Evolutionary conservation across 192 early-diverging fungal genomes (phyloP), one percentile per base, ranked within the genome.

Genomic region (Entomortierella parvispora): DNA sequence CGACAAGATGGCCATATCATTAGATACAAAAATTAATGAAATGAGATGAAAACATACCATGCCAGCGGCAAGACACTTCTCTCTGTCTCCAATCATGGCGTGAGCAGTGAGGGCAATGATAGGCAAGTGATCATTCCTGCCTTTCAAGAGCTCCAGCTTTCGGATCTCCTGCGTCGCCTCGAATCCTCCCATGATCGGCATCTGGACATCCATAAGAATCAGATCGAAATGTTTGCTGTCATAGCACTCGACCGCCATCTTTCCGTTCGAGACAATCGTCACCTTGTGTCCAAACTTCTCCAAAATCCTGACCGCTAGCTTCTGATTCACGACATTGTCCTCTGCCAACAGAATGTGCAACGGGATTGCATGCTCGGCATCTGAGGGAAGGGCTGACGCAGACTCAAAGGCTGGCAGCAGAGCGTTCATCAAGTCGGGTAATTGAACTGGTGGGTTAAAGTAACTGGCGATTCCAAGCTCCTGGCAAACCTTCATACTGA

Each of bases 171-270:
- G 87, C 8, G 94, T 94, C 11, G 92, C 92, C 82, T 95, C 93
- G 54, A 93, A 94, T 26, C 94, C 94, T 47, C 91, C 93, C 92
- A 95, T 94, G 43, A 94, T 86, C 0, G 94, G 94, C 94, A 95
- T 93, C 82, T 93, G 92, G 22, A 94, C 90, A 65, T 95, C 94
- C 94, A 95, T 95, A 49, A 95, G 70, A 46, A 95, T 92, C 70
- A 90, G 18, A 63, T 87, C 80, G 82, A 89, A 87, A 68, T 82
- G 82, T 65, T 87, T 71, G 63, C 67, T 20, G 52, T 85, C 80
- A 42, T 91, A 91, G 9, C 82, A 86, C 69, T 95, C 92, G 2
- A 95, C 90, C 0, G 94, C 94, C 76, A 90, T 52, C 79, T 90
- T 85, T 26, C 94, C 94, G 65, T 95, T 94, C 33, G 90, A 79